These are phyloP conservation scores for Neofusicoccum kwambonambiense DNA, from an alignment of 2,329 filamentous ascomycete species.

Conservation along the genomic window DNA sequence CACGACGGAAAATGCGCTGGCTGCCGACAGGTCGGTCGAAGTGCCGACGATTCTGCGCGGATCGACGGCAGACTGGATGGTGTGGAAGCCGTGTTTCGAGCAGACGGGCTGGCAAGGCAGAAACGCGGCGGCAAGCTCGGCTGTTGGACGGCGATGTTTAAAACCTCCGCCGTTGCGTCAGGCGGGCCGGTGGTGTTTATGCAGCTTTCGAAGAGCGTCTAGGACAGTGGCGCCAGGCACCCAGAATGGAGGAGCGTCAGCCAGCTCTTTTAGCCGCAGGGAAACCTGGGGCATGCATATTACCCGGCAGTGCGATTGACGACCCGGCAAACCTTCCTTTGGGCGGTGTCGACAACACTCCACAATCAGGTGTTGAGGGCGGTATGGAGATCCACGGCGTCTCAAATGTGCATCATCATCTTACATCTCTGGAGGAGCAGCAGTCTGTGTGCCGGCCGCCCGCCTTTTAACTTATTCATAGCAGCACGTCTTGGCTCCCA, in stretches of 20 bases:
- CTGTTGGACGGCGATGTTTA: not conserved
- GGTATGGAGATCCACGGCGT: not conserved
- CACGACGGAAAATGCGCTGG: not conserved
- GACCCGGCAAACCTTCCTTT: slow-evolving; percentile 1
- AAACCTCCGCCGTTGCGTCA: not conserved
- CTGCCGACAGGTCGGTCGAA: not conserved
- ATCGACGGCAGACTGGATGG: not conserved
- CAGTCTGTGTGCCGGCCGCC: not conserved
- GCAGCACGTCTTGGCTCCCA: not conserved
- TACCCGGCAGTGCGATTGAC: not conserved
- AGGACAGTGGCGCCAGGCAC: too few species aligned
- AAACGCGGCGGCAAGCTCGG: not conserved
- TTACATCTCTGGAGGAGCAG: not conserved
- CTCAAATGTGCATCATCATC: slow-evolving; percentile 8
- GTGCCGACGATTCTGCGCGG: not conserved
- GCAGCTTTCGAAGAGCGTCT: not conserved
- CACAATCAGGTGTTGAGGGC: not conserved
- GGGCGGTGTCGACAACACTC: not conserved
- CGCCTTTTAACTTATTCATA: too few species aligned
- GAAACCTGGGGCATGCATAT: not conserved
- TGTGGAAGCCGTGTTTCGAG: not conserved
- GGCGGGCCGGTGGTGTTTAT: not conserved
- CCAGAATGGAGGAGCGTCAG: not conserved
- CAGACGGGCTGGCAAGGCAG: not conserved
- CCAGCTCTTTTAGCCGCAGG: not conserved